phyloP scores from a whole-genome alignment of 1,284 basidiomycete genomes.

The Chondrostereum purpureum region DNA sequence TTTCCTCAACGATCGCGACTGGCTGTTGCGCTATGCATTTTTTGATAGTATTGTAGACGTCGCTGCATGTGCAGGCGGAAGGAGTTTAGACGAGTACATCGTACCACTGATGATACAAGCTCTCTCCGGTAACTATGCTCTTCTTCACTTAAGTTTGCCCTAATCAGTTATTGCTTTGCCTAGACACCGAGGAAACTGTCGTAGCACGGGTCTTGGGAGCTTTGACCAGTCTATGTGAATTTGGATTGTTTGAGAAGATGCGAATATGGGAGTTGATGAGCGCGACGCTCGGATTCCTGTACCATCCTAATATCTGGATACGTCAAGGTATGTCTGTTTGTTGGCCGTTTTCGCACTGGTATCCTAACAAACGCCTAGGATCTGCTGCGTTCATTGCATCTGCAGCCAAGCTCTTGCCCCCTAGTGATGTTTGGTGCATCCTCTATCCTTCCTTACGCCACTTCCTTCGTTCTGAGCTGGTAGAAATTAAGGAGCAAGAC shows the following conservation, averaged over 20 bases:
- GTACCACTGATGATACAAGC: conserved; percentile 94
- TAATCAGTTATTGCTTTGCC: too few relatives aligned
- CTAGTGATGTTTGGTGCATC: conserved; percentile 93
- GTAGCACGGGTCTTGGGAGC: conserved; percentile 83
- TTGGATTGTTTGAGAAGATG: conserved; percentile 85
- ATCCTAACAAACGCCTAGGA: conserved; percentile 35
- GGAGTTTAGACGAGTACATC: conserved; percentile 84
- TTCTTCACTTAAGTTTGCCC: too few relatives aligned
- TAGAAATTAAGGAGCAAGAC: conserved; percentile 66
- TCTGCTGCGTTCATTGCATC: conserved; percentile 84
- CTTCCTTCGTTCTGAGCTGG: conserved; percentile 83
- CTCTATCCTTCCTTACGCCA: conserved; percentile 88
- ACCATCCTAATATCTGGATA: conserved; percentile 97
- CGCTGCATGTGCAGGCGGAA: conserved; percentile 84
- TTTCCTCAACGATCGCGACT: conserved; percentile 93
- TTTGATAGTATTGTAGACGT: conserved; percentile 96
- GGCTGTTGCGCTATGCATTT: conserved; percentile 86
- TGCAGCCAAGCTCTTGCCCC: conserved; percentile 70
- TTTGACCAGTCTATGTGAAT: conserved; percentile 79
- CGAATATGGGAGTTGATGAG: conserved; percentile 94
- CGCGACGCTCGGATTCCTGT: conserved; percentile 81
- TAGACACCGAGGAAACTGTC: conserved; percentile 93
- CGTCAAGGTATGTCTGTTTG: conserved; percentile 61
- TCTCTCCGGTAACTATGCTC: conserved; percentile 59
- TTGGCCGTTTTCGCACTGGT: background rate